phyloP scores from a whole-genome alignment of 1,284 basidiomycete genomes.

The Puccinia horiana region DNA sequence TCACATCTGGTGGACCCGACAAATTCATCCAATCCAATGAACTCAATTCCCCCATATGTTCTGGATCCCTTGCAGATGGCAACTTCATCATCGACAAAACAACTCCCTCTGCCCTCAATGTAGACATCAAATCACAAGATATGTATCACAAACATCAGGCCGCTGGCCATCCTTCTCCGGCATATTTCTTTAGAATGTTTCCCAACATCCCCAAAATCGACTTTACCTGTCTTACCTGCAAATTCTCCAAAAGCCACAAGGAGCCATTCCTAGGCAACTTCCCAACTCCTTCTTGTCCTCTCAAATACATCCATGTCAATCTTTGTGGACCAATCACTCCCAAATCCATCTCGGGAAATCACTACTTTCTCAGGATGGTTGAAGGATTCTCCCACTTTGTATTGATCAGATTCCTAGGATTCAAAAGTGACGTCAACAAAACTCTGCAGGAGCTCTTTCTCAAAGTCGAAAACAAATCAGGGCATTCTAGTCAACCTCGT shows the following conservation, averaged over 20 bases:
- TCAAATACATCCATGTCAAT: not conserved
- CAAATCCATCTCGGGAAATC: not conserved
- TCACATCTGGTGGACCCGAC: not conserved
- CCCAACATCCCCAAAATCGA: not conserved
- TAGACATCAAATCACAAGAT: not conserved
- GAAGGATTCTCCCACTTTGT: conserved; percentile 13
- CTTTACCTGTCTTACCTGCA: conserved; percentile 16
- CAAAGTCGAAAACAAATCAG: not conserved
- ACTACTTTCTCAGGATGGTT: not conserved
- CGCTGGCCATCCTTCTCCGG: not conserved
- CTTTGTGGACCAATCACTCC: not conserved
- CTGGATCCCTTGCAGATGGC: not conserved
- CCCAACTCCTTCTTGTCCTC: not conserved
- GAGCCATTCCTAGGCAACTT: conserved; percentile 2
- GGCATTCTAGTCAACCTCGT: not conserved
- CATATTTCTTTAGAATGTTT: conserved; percentile 22
- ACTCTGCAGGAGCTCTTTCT: not conserved
- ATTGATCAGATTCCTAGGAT: not conserved
- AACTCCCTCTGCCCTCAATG: not conserved
- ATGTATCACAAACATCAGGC: not conserved
- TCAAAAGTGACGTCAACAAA: conserved; percentile 8
- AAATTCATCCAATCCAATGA: not conserved
- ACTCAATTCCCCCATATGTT: not conserved
- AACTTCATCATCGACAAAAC: conserved; percentile 7
- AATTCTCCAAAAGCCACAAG: not conserved